Conservation (phyloP, 208 protist species). For the Vickermania spadyakhi region DNA sequence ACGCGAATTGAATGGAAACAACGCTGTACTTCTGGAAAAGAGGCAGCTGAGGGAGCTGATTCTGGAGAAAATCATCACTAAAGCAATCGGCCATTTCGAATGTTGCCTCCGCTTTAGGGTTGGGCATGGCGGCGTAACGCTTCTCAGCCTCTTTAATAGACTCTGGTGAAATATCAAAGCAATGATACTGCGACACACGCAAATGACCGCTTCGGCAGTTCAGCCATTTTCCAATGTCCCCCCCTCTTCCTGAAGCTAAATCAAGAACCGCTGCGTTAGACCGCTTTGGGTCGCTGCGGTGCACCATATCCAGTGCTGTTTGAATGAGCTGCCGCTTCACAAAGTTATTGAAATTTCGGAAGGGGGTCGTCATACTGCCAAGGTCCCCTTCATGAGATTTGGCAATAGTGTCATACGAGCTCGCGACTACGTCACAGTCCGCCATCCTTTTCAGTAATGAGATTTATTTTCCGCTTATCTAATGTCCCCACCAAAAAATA, state of each 20-base stretch:
- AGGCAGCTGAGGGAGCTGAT: slow-evolving; percentile 17
- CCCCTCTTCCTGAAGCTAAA: slow-evolving; percentile 70
- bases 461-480: too few species aligned
- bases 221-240: slow-evolving; percentile 87
- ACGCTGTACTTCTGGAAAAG: slow-evolving; percentile 46
- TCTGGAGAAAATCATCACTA: slow-evolving; percentile 32
- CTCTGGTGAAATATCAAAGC: slow-evolving; percentile 73
- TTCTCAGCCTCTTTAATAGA: slow-evolving; percentile 58
- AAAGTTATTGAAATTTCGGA: slow-evolving; percentile 84
- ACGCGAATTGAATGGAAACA: slow-evolving; percentile 79
- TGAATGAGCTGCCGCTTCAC: slow-evolving; percentile 84
- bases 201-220: slow-evolving; percentile 41
- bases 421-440: slow-evolving; percentile 15
- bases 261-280: slow-evolving; percentile 42
- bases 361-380: slow-evolving; percentile 53
- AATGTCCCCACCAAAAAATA: too few species aligned
- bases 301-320: slow-evolving; percentile 37
- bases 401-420: slow-evolving; percentile 65
- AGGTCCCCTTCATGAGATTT: slow-evolving; percentile 37
- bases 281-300: neutral
- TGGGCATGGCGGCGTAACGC: slow-evolving; percentile 23
- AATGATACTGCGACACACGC: slow-evolving; percentile 21
- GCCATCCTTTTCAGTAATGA: too few species aligned
- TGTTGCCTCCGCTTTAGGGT: slow-evolving; percentile 15
- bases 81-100: slow-evolving; percentile 82